Conservation (phyloP, 2,329 filamentous ascomycete species). For the Colletotrichum nymphaeae region DNA sequence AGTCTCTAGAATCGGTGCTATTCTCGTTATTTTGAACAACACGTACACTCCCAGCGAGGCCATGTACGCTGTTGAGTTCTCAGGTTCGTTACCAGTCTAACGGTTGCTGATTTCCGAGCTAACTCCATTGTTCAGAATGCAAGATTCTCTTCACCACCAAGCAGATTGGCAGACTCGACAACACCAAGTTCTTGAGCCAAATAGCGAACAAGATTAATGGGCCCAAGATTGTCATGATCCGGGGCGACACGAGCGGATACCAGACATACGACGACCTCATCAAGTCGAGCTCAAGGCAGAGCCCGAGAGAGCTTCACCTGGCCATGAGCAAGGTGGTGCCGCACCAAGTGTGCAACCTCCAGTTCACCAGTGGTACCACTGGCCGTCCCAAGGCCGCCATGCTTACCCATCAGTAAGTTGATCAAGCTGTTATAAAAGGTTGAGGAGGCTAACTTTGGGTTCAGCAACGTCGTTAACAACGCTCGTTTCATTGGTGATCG, state of each 20-base stretch:
- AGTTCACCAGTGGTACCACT: slow-evolving; percentile 82
- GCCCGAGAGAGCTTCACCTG: slow-evolving; percentile 61
- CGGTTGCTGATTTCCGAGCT: neutral
- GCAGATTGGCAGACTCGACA: slow-evolving; percentile 74
- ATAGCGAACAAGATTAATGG: slow-evolving; percentile 58
- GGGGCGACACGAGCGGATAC: slow-evolving; percentile 65
- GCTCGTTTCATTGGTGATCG: slow-evolving; percentile 79
- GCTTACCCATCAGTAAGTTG: slow-evolving; percentile 75
- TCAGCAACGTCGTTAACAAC: slow-evolving; percentile 72
- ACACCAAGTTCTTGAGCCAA: slow-evolving; percentile 67
- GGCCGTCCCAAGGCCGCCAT: slow-evolving; percentile 80
- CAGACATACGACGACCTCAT: slow-evolving; percentile 71
- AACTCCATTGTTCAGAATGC: slow-evolving; percentile 64
- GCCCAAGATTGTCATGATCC: slow-evolving; percentile 70
- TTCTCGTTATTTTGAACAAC: slow-evolving; percentile 84
- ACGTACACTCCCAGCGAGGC: slow-evolving; percentile 82
- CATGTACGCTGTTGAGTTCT: slow-evolving; percentile 76
- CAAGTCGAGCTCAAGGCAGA: slow-evolving; percentile 59
- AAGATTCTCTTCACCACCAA: slow-evolving; percentile 80
- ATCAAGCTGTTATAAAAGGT: neutral
- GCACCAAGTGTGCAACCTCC: slow-evolving; percentile 78
- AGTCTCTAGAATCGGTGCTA: slow-evolving; percentile 73
- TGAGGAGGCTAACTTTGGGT: slow-evolving; percentile 33
- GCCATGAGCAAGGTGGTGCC: slow-evolving; percentile 68
- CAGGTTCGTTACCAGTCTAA: slow-evolving; percentile 56